Percentiles rank a stretch among this genome's conserved stretches.
These are phyloP conservation scores for Magnolia sinica DNA, from an alignment of 164 flowering plant species.

Conservation along the genomic window DNA sequence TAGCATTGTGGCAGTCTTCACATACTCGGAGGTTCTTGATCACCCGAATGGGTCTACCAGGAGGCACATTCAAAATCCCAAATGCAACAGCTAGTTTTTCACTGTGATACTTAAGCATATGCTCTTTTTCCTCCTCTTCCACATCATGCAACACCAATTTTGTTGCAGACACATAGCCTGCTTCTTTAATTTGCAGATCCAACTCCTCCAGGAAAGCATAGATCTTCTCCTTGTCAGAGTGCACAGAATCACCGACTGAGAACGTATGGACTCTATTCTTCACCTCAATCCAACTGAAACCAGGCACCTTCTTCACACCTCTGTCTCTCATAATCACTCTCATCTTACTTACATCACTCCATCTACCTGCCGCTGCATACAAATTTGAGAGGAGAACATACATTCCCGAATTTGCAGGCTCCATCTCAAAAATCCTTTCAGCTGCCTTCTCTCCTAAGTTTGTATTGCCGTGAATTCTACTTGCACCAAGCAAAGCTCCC, in stretches of 20 bases:
- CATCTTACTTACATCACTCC: constrained; percentile 72
- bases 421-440: constrained; percentile 65
- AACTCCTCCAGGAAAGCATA: constrained; percentile 73
- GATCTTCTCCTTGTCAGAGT: constrained; percentile 61
- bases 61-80: constrained; percentile 67
- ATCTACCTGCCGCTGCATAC: constrained; percentile 81
- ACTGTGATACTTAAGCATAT: constrained; percentile 85
- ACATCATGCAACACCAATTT: constrained; percentile 86
- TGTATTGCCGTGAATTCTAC: constrained; percentile 80
- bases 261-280: constrained; percentile 68
- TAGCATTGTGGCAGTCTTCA: constrained; percentile 83
- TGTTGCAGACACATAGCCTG: constrained; percentile 64
- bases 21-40: constrained; percentile 90
- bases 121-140: constrained; percentile 90
- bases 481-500: constrained; percentile 94
- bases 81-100: constrained; percentile 88
- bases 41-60: constrained; percentile 80
- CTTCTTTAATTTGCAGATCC: constrained; percentile 51
- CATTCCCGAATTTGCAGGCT: constrained; percentile 91
- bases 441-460: constrained; percentile 86
- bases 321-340: constrained; percentile 70
- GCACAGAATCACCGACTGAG: constrained; percentile 66
- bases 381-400: constrained; percentile 87
- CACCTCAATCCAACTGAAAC: constrained; percentile 88
- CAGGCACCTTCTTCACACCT: constrained; percentile 74